Evolutionary conservation across 495 filamentous ascomycete species (phyloP).

Genomic region (Aspergillus cristatus): DNA sequence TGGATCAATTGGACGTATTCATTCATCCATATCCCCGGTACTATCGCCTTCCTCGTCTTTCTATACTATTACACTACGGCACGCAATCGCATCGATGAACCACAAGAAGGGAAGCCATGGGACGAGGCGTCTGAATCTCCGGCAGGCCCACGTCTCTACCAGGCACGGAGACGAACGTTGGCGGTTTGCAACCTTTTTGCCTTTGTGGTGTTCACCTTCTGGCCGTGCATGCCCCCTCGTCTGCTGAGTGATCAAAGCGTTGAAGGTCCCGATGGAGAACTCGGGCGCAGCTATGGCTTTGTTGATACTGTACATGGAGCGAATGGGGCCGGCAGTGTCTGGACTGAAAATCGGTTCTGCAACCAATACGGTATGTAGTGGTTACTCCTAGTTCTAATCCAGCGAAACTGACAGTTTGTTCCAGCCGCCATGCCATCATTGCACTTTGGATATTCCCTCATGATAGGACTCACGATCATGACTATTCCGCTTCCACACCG

Average conservation of each 20-base stretch:
- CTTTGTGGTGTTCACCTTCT: slow-evolving; percentile 67
- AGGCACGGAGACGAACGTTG: slow-evolving; percentile 57
- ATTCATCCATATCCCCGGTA: slow-evolving; percentile 76
- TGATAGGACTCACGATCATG: slow-evolving; percentile 62
- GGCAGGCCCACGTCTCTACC: slow-evolving; percentile 45
- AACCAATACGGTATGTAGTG: slow-evolving; percentile 47
- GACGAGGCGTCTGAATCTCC: slow-evolving; percentile 28
- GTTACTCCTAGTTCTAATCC: neutral
- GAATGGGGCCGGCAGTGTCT: slow-evolving; percentile 54
- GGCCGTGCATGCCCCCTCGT: slow-evolving; percentile 76
- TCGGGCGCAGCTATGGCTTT: slow-evolving; percentile 55
- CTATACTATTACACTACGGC: slow-evolving; percentile 59
- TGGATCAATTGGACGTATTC: slow-evolving; percentile 62
- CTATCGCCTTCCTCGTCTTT: slow-evolving; percentile 59
- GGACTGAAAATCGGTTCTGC: slow-evolving; percentile 65
- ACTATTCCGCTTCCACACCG: slow-evolving; percentile 37
- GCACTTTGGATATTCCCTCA: slow-evolving; percentile 72
- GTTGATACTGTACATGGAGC: slow-evolving; percentile 65
- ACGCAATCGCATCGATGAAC: slow-evolving; percentile 29
- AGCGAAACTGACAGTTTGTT: neutral
- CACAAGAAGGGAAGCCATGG: slow-evolving; percentile 25
- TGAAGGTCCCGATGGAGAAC: slow-evolving; percentile 29
- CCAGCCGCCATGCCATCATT: slow-evolving; percentile 70
- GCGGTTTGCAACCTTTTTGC: slow-evolving; percentile 68
- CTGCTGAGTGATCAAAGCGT: slow-evolving; percentile 48